phyloP scores from a whole-genome alignment of 129 eudicot genomes.

The Arctium lappa region DNA sequence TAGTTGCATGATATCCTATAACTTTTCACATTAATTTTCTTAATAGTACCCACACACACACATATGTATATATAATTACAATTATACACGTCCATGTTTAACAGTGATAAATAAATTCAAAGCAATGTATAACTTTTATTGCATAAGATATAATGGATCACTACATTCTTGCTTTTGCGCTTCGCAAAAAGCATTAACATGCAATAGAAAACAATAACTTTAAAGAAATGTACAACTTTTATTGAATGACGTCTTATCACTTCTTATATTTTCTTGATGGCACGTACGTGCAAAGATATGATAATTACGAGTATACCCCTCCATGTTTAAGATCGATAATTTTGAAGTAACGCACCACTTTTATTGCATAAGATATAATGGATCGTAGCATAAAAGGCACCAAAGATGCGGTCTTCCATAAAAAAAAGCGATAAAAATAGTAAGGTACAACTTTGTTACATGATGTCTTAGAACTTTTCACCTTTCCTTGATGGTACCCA shows the following conservation, averaged over 20 bases:
- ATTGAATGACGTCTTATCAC: neutral
- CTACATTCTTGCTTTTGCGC: too few species aligned
- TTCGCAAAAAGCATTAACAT: neutral
- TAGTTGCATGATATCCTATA: too few species aligned
- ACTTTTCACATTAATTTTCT: too few species aligned
- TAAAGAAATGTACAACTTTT: neutral
- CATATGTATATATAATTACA: too few species aligned
- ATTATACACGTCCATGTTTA: too few species aligned
- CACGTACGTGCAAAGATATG: neutral
- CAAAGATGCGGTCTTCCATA: neutral
- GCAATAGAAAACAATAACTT: neutral
- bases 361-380: neutral
- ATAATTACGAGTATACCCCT: neutral
- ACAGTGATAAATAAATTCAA: too few species aligned
- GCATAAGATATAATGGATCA: too few species aligned
- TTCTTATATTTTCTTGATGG: neutral
- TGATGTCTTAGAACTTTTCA: too few species aligned
- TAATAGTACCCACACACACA: too few species aligned
- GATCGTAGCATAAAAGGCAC: neutral
- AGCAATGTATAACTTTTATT: neutral
- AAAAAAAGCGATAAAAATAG: neutral
- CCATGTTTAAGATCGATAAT: neutral
- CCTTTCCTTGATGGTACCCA: neutral
- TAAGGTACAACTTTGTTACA: neutral
- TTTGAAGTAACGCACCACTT: neutral